Evolutionary conservation across 176 grass and related monocot genomes (phyloP), one percentile per base, ranked within the genome.

Genomic region (Juncus inflexus): DNA sequence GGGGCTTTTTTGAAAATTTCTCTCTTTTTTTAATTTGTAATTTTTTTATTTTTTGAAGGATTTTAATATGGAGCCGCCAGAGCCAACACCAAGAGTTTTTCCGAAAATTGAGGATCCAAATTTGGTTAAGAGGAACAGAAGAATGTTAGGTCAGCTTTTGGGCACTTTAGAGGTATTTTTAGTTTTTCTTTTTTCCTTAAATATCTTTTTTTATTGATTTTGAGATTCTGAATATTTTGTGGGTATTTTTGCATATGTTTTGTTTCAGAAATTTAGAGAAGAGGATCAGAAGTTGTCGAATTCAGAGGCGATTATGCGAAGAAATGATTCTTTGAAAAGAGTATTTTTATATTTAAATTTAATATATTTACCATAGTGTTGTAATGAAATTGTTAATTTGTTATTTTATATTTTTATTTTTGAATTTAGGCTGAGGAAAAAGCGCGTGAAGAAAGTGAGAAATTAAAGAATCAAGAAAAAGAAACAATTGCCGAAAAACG

Each of bases 251-350:
- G 37, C 7, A 49, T 77, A 42, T 78, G 19, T 55, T 65, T 61
- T 12, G 12, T 82, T 79, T 53, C 85, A 99, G 94, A 99, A 92
- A 99, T 99, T 99, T 84, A 83, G 86, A 73, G 82, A 99, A 77
- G 94, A 99, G 68, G 43, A 99, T 65, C 78, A 82, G 72, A 77
- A 84, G 38, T 55, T 99, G 19, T 84, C 94, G 38, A 81, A 62
- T 68, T 79, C 94, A 2, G 85, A 99, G 60, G 88, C 94, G 61
- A 91, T 72, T 74, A 76, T 99, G 69, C 94, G 94, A 56, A 92
- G 94, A 81, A 89, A 83, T 77, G 85, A 99, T 67, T 84, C 83
- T 49, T 77, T 92, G 62, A 66, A 75, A 67, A 91, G 87, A 87
- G 94, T 99, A 40, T 62, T n/a, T 37, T 42, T 64, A 59, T 75